Evolutionary conservation across 768 basidiomycete species (phyloP).

Genomic region (Hericium erinaceus): DNA sequence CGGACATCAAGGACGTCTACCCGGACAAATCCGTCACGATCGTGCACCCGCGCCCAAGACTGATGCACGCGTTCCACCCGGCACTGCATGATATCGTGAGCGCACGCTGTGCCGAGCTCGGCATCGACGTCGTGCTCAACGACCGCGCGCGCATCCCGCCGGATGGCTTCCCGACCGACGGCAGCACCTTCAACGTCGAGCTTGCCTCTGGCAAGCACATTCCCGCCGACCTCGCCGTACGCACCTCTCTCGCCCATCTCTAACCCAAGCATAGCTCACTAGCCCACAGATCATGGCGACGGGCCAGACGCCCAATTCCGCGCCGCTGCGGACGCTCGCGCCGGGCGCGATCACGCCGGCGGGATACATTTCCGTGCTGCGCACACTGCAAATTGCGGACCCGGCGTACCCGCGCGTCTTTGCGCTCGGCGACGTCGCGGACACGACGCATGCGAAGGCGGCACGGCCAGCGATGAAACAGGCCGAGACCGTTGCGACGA

Average conservation of each 20-base stretch:
- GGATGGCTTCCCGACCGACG: conserved; percentile 18
- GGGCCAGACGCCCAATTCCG: conserved; percentile 22
- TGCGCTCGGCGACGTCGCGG: conserved; percentile 21
- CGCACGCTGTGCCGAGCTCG: conserved; percentile 16
- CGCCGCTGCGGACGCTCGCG: conserved; percentile 16
- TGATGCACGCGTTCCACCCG: conserved; percentile 19
- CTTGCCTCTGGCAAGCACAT: conserved; percentile 12
- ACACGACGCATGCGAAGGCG: conserved; percentile 18
- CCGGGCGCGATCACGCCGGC: conserved; percentile 11
- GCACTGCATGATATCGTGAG: conserved; percentile 18
- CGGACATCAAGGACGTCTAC: conserved; percentile 19
- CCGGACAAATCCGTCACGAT: conserved; percentile 17
- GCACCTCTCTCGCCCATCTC: neutral
- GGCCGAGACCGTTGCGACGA: conserved; percentile 15
- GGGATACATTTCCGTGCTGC: conserved; percentile 17
- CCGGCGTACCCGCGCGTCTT: conserved; percentile 12
- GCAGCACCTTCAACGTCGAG: conserved; percentile 12
- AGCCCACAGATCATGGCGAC: conserved; percentile 21
- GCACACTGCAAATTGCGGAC: conserved; percentile 20
- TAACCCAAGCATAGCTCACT: neutral
- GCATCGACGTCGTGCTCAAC: conserved; percentile 13
- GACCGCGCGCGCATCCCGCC: conserved; percentile 19
- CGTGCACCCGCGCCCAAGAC: conserved; percentile 17
- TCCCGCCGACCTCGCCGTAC: conserved; percentile 15
- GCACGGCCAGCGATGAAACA: conserved; percentile 17